These are phyloP conservation scores for Arabidopsis thaliana DNA, from an alignment of 345 rosid genomes.

Conservation along the genomic window DNA sequence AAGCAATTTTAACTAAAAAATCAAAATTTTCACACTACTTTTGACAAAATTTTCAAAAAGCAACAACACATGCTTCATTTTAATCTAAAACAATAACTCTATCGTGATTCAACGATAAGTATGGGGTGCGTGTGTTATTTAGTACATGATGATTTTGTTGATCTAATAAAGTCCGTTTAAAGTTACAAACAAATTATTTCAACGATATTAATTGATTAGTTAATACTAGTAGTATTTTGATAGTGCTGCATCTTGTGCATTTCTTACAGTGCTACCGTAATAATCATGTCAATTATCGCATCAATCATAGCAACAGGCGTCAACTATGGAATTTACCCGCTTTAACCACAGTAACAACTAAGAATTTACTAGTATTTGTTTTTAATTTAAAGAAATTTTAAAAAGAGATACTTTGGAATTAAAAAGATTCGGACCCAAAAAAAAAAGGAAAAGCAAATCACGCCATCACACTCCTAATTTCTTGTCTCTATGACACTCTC, in stretches of 20 bases:
- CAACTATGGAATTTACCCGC: conserved; percentile 28
- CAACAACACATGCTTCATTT: conserved; percentile 24
- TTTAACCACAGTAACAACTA: conserved; percentile 23
- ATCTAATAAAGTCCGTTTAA: too few relatives aligned
- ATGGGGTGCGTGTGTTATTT: too few relatives aligned
- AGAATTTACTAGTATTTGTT: background rate
- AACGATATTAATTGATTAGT: background rate
- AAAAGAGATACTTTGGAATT: conserved; percentile 30
- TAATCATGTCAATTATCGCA: conserved; percentile 41
- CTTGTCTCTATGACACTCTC: conserved; percentile 58
- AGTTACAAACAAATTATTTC: too few relatives aligned
- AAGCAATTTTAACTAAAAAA: conserved; percentile 26
- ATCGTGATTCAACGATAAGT: background rate
- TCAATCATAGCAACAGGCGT: conserved; percentile 36
- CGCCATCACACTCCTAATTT: conserved; percentile 26
- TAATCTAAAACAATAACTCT: background rate
- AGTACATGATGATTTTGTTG: too few relatives aligned
- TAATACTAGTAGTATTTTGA: background rate
- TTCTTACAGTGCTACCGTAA: conserved; percentile 16
- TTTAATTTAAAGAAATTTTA: background rate
- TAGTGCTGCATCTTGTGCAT: background rate
- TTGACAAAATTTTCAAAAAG: conserved; percentile 25
- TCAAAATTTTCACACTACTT: conserved; percentile 43
- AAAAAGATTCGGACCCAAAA: background rate
- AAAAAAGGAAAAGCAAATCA: conserved; percentile 24